Percentiles rank a stretch among this genome's conserved stretches.
These are phyloP conservation scores for Allium cepa DNA, from an alignment of 106 monocot species.

Conservation along the genomic window DNA sequence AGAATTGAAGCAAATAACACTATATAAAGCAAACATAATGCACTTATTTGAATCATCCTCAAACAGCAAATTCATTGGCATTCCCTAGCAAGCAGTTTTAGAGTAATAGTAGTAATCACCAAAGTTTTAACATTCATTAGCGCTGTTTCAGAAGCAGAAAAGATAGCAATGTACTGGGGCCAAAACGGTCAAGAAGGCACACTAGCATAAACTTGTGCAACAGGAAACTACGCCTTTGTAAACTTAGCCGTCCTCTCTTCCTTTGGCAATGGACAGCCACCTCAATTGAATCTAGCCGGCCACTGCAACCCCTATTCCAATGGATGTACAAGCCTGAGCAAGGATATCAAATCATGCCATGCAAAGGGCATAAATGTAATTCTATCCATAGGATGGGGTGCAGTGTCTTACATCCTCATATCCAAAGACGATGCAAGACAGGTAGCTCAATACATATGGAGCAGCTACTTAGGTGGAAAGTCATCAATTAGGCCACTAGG, in stretches of 20 bases:
- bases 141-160: neutral
- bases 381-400: constrained; percentile 17
- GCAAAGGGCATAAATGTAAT: constrained; percentile 10
- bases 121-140: neutral
- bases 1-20: no score
- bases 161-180: constrained; percentile 24
- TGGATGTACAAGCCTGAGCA: no score
- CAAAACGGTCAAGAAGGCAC: constrained; percentile 7
- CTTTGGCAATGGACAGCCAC: constrained; percentile 12
- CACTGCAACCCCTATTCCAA: no score
- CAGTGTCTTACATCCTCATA: constrained; percentile 4
- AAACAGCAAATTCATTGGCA: no score
- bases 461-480: neutral
- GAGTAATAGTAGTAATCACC: neutral
- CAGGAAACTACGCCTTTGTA: neutral
- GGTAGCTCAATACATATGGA: constrained; percentile 7
- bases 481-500: no score
- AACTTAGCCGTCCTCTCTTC: constrained; percentile 10
- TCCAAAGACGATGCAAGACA: constrained; percentile 10
- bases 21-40: no score
- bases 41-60: no score
- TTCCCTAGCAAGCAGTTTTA: neutral
- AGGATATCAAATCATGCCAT: neutral
- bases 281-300: neutral
- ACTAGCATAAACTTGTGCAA: neutral